phyloP scores from a whole-genome alignment of 257 asterid species.

The Misopates orontium region DNA sequence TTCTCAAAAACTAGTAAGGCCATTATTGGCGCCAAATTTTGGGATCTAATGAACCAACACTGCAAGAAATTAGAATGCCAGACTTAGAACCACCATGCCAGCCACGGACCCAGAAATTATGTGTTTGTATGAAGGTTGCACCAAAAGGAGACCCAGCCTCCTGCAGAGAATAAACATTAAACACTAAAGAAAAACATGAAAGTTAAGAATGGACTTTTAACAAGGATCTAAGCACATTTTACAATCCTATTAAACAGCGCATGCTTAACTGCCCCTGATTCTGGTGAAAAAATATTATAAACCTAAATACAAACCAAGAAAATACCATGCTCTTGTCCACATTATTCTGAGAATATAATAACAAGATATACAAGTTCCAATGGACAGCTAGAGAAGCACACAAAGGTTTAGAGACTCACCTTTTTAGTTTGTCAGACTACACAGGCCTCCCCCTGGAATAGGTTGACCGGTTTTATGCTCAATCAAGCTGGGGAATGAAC shows the following conservation, averaged over 20 bases:
- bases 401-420: conserved; percentile 23
- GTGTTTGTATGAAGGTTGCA: neutral
- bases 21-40: neutral
- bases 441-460: conserved; percentile 24
- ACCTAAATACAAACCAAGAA: neutral
- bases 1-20: neutral
- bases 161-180: neutral
- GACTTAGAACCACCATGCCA: neutral
- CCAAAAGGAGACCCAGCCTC: no score
- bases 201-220: neutral
- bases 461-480: conserved; percentile 18
- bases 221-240: neutral
- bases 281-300: neutral
- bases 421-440: neutral
- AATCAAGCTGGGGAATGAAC: conserved; percentile 9
- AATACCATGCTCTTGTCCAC: no score
- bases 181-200: neutral
- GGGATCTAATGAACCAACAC: neutral
- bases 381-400: neutral
- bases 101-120: neutral
- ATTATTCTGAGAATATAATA: neutral
- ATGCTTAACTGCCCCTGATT: neutral
- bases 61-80: neutral
- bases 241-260: neutral
- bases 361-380: neutral